Conservation (phyloP, 1,284 basidiomycete species). For the Ganoderma meredithae region DNA sequence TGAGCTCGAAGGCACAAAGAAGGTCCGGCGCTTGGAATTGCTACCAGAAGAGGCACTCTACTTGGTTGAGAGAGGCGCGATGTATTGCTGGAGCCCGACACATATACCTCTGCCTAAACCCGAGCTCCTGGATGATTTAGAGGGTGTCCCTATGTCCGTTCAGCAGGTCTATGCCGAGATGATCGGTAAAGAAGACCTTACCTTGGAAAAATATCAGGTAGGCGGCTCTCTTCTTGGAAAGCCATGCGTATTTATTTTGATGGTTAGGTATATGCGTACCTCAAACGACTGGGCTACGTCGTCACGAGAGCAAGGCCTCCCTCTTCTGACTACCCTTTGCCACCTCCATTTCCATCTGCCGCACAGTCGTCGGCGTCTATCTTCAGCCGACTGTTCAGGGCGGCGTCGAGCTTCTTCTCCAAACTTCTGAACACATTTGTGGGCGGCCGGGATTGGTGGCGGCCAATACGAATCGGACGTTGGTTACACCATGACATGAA, state of each 20-base stretch:
- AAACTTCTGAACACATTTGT: constrained; percentile 42
- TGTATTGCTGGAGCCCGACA: constrained; percentile 80
- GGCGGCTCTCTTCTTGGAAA: constrained; percentile 28
- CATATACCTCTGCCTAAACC: constrained; percentile 34
- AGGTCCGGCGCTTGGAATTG: constrained; percentile 74
- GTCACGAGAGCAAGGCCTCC: constrained; percentile 79
- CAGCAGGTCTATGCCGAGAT: constrained; percentile 90
- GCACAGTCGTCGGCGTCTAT: constrained; percentile 34
- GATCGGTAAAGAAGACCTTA: constrained; percentile 81
- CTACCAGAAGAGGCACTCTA: constrained; percentile 96
- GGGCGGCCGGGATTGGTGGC: constrained; percentile 64
- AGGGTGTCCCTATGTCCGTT: constrained; percentile 84
- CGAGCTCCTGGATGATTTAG: constrained; percentile 50
- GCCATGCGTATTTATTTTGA: too few species aligned
- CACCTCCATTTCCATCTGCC: constrained; percentile 45
- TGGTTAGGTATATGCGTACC: constrained; percentile 86
- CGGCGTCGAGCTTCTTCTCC: constrained; percentile 46
- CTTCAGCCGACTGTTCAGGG: constrained; percentile 41
- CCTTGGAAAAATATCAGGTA: constrained; percentile 89
- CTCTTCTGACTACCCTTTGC: constrained; percentile 62
- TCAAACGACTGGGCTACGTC: constrained; percentile 91
- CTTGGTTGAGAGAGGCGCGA: constrained; percentile 86
- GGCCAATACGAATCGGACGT: constrained; percentile 52
- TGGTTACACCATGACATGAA: constrained; percentile 56
- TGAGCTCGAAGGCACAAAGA: constrained; percentile 44